A percentile compares a stretch with the other conserved stretches of the same genome.
Conservation (phyloP, 495 filamentous ascomycete species). For the Sordaria brevicollis region DNA sequence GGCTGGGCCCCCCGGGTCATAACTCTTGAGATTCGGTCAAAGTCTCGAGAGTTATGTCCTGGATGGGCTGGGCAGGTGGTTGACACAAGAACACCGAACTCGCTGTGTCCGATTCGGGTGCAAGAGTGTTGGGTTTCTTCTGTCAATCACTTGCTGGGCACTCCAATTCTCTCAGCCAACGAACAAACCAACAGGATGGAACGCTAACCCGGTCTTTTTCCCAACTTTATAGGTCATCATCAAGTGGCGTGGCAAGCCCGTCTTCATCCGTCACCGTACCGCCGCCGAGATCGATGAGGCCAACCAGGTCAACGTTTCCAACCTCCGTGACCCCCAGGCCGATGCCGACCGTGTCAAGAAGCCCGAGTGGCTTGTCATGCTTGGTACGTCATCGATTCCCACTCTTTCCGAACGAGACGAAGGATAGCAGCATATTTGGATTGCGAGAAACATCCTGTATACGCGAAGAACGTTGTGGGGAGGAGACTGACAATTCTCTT, state of each 20-base stretch:
- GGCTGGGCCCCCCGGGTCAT: not conserved
- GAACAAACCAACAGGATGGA: not conserved
- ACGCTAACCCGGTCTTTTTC: not conserved
- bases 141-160: no score
- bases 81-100: no score
- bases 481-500: slow-evolving; percentile 7
- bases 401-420: not conserved
- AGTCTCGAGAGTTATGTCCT: no score
- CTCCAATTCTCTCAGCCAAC: not conserved
- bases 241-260: slow-evolving; percentile 99
- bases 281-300: slow-evolving; percentile 76
- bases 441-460: not conserved
- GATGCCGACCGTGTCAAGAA: slow-evolving; percentile 93
- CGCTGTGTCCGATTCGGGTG: no score
- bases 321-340: slow-evolving; percentile 79
- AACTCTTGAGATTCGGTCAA: no score
- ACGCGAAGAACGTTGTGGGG: not conserved
- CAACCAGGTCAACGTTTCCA: slow-evolving; percentile 62
- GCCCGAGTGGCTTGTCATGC: slow-evolving; percentile 98
- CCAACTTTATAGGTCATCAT: slow-evolving; percentile 76
- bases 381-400: slow-evolving; percentile 51
- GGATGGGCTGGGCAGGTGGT: no score
- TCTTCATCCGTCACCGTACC: slow-evolving; percentile 99
- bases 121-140: no score
- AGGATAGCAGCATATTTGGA: not conserved